Percentiles rank a stretch among this genome's conserved stretches.
These are phyloP conservation scores for Ogataea allantospora DNA, from an alignment of 805 yeast genomes.

Conservation along the genomic window DNA sequence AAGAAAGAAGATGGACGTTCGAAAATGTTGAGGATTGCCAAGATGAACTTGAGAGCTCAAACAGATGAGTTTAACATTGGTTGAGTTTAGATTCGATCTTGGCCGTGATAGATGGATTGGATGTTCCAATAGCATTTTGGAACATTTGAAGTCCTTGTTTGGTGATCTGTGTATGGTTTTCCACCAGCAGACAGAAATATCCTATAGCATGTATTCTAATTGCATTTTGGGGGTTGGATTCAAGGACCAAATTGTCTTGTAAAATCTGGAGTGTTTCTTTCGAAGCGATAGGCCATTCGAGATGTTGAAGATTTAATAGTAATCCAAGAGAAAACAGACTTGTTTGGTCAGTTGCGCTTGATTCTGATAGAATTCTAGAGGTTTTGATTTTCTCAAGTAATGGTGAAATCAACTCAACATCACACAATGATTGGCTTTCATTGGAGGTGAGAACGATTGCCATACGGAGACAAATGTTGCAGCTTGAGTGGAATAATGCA, in stretches of 20 bases:
- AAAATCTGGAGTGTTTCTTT: conserved; percentile 3
- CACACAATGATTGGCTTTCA: conserved; percentile 1
- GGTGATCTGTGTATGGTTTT: conserved; percentile 6
- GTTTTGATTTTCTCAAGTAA: conserved; percentile 11
- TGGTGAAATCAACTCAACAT: conserved; percentile 10
- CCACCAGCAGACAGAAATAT: conserved; percentile 26
- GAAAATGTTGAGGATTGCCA: conserved; percentile 75
- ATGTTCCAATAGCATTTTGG: conserved; percentile 10
- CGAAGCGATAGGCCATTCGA: conserved; percentile 1
- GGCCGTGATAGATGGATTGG: conserved; percentile 9
- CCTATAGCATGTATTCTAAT: conserved; percentile 26
- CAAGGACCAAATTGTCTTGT: conserved; percentile 8
- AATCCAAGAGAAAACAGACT: conserved; percentile 24
- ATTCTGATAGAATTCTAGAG: conserved; percentile 12
- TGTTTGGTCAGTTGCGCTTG: conserved; percentile 7
- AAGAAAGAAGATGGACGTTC: conserved; percentile 67
- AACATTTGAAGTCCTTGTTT: conserved; percentile 15
- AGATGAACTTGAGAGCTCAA: conserved; percentile 58
- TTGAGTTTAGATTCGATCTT: conserved; percentile 9
- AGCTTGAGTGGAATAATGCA: neutral
- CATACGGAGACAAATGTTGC: conserved; percentile 6
- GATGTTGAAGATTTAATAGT: conserved; percentile 14
- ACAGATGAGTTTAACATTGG: conserved; percentile 68
- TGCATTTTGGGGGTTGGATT: conserved; percentile 5
- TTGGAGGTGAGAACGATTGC: conserved; percentile 16